Conservation (phyloP, 2,329 filamentous ascomycete genomes). For the Cladobotryum mycophilum region DNA sequence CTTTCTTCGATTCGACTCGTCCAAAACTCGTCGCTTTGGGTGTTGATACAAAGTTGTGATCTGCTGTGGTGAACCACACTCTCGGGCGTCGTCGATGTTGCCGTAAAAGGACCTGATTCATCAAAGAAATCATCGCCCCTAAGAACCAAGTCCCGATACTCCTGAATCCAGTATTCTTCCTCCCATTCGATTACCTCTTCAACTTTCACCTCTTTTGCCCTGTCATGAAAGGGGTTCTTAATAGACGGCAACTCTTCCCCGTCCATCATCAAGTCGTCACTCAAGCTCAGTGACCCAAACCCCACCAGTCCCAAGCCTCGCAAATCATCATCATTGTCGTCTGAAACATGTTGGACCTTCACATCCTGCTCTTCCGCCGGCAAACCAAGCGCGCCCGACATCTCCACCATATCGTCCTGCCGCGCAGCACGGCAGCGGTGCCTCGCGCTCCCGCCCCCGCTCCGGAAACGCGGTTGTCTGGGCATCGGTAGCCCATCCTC, state of each 20-base stretch:
- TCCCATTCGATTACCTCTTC: not conserved
- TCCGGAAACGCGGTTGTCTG: not conserved
- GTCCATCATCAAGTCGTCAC: not conserved
- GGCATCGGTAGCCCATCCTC: slow-evolving; percentile 5
- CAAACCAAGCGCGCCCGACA: not conserved
- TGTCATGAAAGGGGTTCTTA: not conserved
- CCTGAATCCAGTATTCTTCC: not conserved
- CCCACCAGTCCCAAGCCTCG: not conserved
- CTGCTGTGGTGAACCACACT: not conserved
- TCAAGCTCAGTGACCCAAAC: not conserved
- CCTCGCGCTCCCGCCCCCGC: not conserved
- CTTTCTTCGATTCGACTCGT: not conserved
- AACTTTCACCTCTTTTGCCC: not conserved
- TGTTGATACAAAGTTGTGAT: not conserved
- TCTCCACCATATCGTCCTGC: not conserved
- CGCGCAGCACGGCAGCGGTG: not conserved
- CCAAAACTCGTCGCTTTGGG: not conserved
- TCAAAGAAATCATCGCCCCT: not conserved
- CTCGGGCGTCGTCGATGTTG: not conserved
- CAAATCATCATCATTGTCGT: not conserved
- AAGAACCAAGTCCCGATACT: not conserved
- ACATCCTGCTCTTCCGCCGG: not conserved
- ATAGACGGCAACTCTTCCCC: not conserved
- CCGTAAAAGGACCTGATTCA: no score
- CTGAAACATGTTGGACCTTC: not conserved